Percentiles rank a stretch among this genome's conserved stretches.
Conservation (phyloP, 345 rosid species). For the Rhizophora apiculata region DNA sequence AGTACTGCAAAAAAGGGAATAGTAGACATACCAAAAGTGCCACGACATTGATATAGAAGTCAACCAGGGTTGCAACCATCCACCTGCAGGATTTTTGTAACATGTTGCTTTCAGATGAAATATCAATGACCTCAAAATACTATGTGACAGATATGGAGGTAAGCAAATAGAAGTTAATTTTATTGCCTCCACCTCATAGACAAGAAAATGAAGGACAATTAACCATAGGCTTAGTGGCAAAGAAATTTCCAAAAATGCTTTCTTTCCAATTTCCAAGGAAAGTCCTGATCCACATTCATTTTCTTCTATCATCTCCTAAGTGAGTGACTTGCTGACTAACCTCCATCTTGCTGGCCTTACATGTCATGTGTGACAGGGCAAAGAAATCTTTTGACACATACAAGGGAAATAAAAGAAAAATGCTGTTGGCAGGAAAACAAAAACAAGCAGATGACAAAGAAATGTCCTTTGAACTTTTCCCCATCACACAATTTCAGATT, state of each 20-base stretch:
- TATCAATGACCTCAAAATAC: too few species aligned
- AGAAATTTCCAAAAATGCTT: not conserved
- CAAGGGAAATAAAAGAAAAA: not conserved
- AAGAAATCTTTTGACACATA: too few species aligned
- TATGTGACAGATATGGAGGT: too few species aligned
- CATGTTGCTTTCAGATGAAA: not conserved
- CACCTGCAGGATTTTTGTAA: slow-evolving; percentile 47
- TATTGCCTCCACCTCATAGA: too few species aligned
- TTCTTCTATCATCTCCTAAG: too few species aligned
- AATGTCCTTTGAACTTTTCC: not conserved
- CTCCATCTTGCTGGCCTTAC: too few species aligned
- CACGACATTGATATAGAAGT: slow-evolving; percentile 65
- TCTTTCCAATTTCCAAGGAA: not conserved
- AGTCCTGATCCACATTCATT: not conserved
- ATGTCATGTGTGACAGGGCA: too few species aligned
- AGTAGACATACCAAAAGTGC: slow-evolving; percentile 60
- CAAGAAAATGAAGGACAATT: too few species aligned
- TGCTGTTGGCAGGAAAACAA: not conserved
- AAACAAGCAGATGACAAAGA: not conserved
- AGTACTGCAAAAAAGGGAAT: not conserved
- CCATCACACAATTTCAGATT: not conserved
- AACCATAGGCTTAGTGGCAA: not conserved
- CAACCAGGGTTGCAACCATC: slow-evolving; percentile 65
- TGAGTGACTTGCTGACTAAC: too few species aligned
- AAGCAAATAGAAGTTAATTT: too few species aligned